Evolutionary conservation across 1,139 yeast genomes (phyloP), one percentile per base, ranked within the genome.

Genomic region (Meyerozyma carpophila): DNA sequence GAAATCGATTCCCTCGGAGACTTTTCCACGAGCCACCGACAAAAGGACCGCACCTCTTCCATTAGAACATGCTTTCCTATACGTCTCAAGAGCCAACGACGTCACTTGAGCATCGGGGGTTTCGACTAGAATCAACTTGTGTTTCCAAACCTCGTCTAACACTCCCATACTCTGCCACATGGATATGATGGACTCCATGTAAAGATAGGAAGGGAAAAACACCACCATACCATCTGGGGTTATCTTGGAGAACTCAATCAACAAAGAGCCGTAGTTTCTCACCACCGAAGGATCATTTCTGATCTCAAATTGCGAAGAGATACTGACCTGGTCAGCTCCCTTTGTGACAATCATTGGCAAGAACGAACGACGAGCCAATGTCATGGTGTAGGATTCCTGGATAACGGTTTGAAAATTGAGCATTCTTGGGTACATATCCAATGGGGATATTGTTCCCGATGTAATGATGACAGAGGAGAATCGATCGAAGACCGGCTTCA

Each of bases 91-190:
- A 0, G 98, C 99, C 50, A 93, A 67, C 1, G 96, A 85, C 0
- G 99, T 93, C 62, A 94, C 99, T 62, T 94, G 99, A 0, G 97
- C 96, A 77, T 93, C 99, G 0, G 99, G 99, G 0, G 99, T 93
- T 63, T 93, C 99, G n/a, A 94, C 98, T 38, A 93, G 69, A 52
- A 93, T 91, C 52, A 93, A 73, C 61, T 93, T 93, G 62, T 93
- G 90, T 62, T 93, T 91, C 98, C 98, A 94, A 10, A 94, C 98
- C 61, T 94, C 98, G 62, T 93, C 98, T 53, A 93, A 68, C 36
- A 93, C 93, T 41, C 98, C 98, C 97, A 93, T 93, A 20, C 82
- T 82, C 65, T 93, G 98, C 98, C 98, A 93, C 87, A 89, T 91
- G 2, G 96, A 87, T 40, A 91, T 93, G 56, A 93, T 93, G 55